Evolutionary conservation across 257 asterid species (phyloP).

Genomic region (Jacaranda mimosifolia): DNA sequence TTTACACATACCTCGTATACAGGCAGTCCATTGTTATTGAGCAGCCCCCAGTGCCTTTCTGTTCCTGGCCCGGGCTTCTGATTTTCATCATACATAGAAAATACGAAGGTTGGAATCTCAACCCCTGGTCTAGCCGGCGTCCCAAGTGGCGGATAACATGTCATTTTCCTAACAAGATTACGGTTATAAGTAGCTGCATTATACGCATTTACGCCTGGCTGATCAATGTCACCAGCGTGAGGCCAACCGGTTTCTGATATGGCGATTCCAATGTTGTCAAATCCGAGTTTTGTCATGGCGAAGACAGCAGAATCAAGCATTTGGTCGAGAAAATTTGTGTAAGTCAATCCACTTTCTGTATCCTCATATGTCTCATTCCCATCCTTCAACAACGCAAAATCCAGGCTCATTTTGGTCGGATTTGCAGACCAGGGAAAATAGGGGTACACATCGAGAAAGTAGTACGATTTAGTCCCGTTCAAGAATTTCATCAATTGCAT

Average conservation of each 20-base stretch:
- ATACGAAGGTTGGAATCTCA: constrained; percentile 62
- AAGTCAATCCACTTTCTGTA: constrained; percentile 56
- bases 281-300: constrained; percentile 70
- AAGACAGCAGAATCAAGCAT: constrained; percentile 71
- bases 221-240: constrained; percentile 73
- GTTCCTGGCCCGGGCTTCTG: constrained; percentile 66
- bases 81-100: constrained; percentile 73
- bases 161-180: constrained; percentile 55
- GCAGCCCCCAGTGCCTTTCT: constrained; percentile 81
- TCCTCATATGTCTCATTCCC: constrained; percentile 51
- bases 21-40: constrained; percentile 52
- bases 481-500: constrained; percentile 59
- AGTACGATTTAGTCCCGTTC: constrained; percentile 55
- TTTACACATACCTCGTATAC: constrained; percentile 52
- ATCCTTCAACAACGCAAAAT: constrained; percentile 54
- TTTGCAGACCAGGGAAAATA: constrained; percentile 67
- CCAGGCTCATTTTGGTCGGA: constrained; percentile 50
- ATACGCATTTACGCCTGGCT: constrained; percentile 65
- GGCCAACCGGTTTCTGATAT: constrained; percentile 93
- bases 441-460: constrained; percentile 71
- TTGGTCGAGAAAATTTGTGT: constrained; percentile 71
- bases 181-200: constrained; percentile 75
- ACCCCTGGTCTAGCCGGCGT: constrained; percentile 78
- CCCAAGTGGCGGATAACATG: constrained; percentile 54
- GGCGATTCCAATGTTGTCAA: constrained; percentile 42